Evolutionary conservation across 176 grass and related monocot genomes (phyloP).

Genomic region (Musa beccarii): DNA sequence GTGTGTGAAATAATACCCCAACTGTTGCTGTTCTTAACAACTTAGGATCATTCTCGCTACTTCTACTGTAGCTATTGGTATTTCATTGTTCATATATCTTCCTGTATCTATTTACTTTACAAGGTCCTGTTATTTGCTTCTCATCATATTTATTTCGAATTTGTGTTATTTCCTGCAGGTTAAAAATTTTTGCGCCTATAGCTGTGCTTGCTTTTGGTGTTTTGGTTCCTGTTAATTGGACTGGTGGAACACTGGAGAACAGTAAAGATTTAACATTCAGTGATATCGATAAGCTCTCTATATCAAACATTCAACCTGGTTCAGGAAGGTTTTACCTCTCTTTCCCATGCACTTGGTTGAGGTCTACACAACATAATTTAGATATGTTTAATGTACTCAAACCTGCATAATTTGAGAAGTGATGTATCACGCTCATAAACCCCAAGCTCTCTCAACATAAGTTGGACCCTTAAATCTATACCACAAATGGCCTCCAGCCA

Average conservation of each 20-base stretch:
- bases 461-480: neutral
- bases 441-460: neutral
- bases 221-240: slow-evolving; percentile 83
- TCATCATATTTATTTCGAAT: slow-evolving; percentile 1
- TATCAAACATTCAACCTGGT: slow-evolving; percentile 85
- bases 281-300: slow-evolving; percentile 89
- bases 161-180: slow-evolving; percentile 39
- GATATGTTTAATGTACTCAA: neutral
- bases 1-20: neutral
- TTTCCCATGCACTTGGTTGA: slow-evolving; percentile 2
- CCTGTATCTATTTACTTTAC: neutral
- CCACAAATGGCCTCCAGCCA: neutral
- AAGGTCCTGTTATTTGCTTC: neutral
- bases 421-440: neutral
- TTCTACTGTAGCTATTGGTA: neutral
- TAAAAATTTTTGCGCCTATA: slow-evolving; percentile 93
- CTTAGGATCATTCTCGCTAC: neutral
- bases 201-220: slow-evolving; percentile 55
- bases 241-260: slow-evolving; percentile 53
- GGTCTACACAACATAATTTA: neutral
- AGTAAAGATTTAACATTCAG: slow-evolving; percentile 49
- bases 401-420: neutral
- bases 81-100: neutral
- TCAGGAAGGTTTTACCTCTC: slow-evolving; percentile 51
- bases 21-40: neutral